Percentiles rank a stretch among this genome's conserved stretches.
phyloP scores from a whole-genome alignment of 306 rosid genomes.

The Trifolium pratense region DNA sequence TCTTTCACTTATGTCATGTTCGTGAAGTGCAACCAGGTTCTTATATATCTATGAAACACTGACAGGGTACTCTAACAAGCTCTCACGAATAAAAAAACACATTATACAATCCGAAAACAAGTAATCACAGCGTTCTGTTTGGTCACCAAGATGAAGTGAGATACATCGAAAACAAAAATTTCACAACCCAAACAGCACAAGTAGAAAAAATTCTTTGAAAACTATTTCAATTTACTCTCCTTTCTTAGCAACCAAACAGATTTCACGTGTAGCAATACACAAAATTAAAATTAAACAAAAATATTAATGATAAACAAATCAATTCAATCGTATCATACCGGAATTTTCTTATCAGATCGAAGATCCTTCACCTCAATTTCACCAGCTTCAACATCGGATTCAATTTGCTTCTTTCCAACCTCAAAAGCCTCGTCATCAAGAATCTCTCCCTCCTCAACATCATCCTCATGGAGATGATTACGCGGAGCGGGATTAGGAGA shows the following conservation, averaged over 20 bases:
- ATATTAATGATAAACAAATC: neutral
- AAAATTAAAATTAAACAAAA: neutral
- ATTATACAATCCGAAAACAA: conserved; percentile 50
- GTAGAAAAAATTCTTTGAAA: conserved; percentile 19
- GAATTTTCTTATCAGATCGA: conserved; percentile 51
- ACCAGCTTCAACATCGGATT: conserved; percentile 59
- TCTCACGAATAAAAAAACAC: conserved; percentile 56
- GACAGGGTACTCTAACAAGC: conserved; percentile 74
- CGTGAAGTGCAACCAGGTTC: conserved; percentile 88
- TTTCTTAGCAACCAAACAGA: conserved; percentile 64
- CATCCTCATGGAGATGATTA: conserved; percentile 53
- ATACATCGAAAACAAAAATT: conserved; percentile 27
- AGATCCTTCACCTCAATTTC: conserved; percentile 53
- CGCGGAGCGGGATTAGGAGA: conserved; percentile 12
- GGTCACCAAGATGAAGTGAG: conserved; percentile 49
- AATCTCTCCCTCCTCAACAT: conserved; percentile 96
- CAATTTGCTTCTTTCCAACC: conserved; percentile 42
- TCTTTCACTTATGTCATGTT: conserved; percentile 87
- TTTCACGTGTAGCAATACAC: conserved; percentile 18
- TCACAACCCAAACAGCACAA: neutral
- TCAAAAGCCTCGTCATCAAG: conserved; percentile 70
- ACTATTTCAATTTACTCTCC: conserved; percentile 24
- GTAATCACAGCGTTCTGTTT: conserved; percentile 41
- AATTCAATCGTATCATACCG: conserved; percentile 60
- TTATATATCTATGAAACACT: conserved; percentile 79